Conservation (phyloP, 228 moss, liverwort and hornwort species). For the Sphagnum fallax region DNA sequence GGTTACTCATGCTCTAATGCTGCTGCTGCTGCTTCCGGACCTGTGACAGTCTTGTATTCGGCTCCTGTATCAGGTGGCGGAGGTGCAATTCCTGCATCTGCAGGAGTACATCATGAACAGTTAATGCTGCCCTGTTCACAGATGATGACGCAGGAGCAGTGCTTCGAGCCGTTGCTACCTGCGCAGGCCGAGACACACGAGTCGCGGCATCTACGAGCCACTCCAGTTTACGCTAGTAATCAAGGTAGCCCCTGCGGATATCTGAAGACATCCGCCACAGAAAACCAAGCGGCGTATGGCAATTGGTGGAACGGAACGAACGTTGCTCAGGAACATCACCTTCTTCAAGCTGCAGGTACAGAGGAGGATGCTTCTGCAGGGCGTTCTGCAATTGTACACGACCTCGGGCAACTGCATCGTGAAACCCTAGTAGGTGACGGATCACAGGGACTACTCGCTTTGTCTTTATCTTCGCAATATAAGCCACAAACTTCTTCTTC, state of each 20-base stretch:
- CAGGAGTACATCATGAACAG: constrained; percentile 8
- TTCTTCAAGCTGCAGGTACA: constrained; percentile 28
- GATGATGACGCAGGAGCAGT: constrained; percentile 11
- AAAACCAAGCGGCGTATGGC: constrained; percentile 24
- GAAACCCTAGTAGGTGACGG: too few species aligned
- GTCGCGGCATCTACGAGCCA: constrained; percentile 12
- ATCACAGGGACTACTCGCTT: constrained; percentile 17
- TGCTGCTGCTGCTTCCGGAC: constrained; percentile 1
- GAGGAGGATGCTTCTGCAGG: constrained; percentile 32
- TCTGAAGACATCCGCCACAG: constrained; percentile 14
- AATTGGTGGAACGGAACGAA: constrained; percentile 59
- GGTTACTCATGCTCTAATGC: constrained; percentile 14
- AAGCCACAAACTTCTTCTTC: constrained; percentile 36
- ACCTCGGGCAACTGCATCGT: neutral
- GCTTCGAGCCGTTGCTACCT: constrained; percentile 16
- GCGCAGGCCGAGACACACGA: constrained; percentile 17
- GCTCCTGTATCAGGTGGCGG: constrained; percentile 21
- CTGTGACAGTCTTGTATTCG: constrained; percentile 11
- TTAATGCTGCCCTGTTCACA: too few species aligned
- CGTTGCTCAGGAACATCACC: constrained; percentile 32
- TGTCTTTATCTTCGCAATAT: constrained; percentile 54
- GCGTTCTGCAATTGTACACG: constrained; percentile 38
- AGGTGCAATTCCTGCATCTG: constrained; percentile 10
- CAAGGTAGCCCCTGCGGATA: constrained; percentile 13
- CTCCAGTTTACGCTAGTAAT: constrained; percentile 2